Percentiles rank a stretch among this genome's conserved stretches.
These are phyloP conservation scores for Suillus cothurnatus DNA, from an alignment of 768 basidiomycete species.

Conservation along the genomic window DNA sequence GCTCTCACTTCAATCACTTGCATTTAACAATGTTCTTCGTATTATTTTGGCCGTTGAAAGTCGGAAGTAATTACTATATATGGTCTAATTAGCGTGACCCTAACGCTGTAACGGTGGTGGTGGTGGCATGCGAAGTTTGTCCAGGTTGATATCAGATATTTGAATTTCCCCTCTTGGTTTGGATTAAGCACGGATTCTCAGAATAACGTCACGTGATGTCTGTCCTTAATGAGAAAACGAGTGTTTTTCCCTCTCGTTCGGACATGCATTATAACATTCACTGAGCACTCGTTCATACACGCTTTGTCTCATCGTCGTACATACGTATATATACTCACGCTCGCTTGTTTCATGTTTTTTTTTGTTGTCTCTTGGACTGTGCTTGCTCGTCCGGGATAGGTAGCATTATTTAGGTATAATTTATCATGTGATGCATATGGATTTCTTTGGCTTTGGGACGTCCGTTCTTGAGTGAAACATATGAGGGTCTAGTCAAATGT, in stretches of 20 bases:
- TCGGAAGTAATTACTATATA: background rate
- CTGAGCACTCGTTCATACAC: background rate
- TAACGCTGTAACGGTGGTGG: background rate
- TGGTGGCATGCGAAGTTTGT: background rate
- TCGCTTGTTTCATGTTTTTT: background rate
- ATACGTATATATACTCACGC: background rate
- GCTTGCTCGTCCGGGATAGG: background rate
- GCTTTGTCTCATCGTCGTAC: background rate
- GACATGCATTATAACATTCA: background rate
- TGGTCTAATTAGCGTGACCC: background rate
- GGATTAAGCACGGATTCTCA: too few relatives aligned
- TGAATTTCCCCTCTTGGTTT: background rate
- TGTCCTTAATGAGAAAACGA: too few relatives aligned
- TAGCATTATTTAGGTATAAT: constrained; percentile 5
- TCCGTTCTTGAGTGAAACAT: background rate
- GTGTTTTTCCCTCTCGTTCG: background rate
- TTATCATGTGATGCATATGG: background rate
- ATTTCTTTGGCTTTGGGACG: background rate
- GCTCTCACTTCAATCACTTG: background rate
- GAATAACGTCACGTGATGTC: too few relatives aligned
- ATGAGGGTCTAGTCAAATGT: background rate
- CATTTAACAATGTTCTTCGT: background rate
- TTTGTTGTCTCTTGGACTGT: background rate
- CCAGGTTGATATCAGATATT: background rate
- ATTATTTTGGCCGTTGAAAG: background rate